Evolutionary conservation across 2,329 filamentous ascomycete genomes (phyloP).

Genomic region (Tolypocladium guangdongense): DNA sequence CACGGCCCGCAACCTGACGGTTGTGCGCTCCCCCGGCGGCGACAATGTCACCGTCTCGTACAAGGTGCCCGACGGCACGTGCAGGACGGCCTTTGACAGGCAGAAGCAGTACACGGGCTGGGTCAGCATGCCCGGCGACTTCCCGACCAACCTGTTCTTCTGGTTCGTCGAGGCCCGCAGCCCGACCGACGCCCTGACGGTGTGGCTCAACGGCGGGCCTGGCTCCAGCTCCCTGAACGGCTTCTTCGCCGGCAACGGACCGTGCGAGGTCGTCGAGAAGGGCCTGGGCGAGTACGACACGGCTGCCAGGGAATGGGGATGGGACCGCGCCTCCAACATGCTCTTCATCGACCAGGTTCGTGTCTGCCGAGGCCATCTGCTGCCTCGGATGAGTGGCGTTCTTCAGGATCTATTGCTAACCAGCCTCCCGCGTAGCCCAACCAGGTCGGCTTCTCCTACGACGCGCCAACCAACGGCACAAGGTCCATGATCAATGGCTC

Average conservation of each 20-base stretch:
- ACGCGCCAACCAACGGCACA: conserved; percentile 51
- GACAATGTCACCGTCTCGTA: conserved; percentile 56
- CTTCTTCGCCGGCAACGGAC: conserved; percentile 50
- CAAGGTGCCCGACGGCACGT: conserved; percentile 50
- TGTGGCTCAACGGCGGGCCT: conserved; percentile 60
- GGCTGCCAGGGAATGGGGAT: conserved; percentile 49
- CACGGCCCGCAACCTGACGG: conserved; percentile 33
- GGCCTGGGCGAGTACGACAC: conserved; percentile 41
- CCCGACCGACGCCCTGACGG: conserved; percentile 32
- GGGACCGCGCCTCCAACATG: conserved; percentile 46
- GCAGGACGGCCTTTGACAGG: conserved; percentile 50
- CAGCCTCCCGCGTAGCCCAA: conserved; percentile 40
- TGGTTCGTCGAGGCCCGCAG: conserved; percentile 38
- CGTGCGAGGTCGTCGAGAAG: conserved; percentile 37
- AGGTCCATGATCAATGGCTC: conserved; percentile 33
- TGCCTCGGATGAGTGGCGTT: background rate
- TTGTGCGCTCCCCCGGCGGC: conserved; percentile 51
- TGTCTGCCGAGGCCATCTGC: background rate
- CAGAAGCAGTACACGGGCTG: conserved; percentile 65
- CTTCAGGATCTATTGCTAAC: background rate
- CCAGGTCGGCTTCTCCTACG: conserved; percentile 60
- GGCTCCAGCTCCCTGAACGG: conserved; percentile 55
- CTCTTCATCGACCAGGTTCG: conserved; percentile 46
- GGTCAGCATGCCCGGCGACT: conserved; percentile 48
- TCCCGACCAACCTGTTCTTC: conserved; percentile 40